phyloP scores from a whole-genome alignment of 768 basidiomycete genomes.

The Chalciporus chontae region DNA sequence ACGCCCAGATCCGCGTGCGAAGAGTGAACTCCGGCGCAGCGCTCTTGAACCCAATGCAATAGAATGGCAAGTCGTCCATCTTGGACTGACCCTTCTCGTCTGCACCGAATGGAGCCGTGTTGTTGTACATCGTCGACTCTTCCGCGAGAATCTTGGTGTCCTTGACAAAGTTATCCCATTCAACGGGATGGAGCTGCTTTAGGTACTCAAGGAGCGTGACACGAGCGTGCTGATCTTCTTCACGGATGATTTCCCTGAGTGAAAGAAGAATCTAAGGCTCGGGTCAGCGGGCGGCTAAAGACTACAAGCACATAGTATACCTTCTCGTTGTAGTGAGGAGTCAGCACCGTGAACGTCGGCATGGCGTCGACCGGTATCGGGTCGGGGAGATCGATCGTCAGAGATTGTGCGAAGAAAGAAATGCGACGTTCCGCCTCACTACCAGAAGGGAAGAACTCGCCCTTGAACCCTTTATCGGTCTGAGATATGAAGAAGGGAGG shows the following conservation, averaged over 20 bases:
- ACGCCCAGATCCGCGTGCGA: conserved; percentile 99
- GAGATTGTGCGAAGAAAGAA: conserved; percentile 97
- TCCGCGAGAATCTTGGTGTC: conserved; percentile 99
- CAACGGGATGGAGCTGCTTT: conserved; percentile 95
- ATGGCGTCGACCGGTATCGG: conserved; percentile 97
- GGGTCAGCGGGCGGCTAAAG: conserved; percentile 1
- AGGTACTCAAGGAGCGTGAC: conserved; percentile 97
- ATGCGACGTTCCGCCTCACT: conserved; percentile 97
- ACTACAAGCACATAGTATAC: conserved; percentile 34
- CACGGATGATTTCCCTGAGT: conserved; percentile 95
- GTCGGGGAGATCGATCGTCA: conserved; percentile 92
- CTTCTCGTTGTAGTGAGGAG: conserved; percentile 99
- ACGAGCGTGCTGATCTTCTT: conserved; percentile 95
- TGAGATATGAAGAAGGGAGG: conserved; percentile 99
- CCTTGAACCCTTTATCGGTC: conserved; percentile 79
- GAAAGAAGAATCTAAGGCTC: conserved; percentile 81
- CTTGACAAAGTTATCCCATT: conserved; percentile 99
- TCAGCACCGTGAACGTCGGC: conserved; percentile 98
- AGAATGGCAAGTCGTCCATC: conserved; percentile 92
- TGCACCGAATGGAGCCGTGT: conserved; percentile 64
- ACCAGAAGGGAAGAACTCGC: conserved; percentile 89
- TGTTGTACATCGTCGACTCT: conserved; percentile 85
- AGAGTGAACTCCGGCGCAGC: conserved; percentile 98
- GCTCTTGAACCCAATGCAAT: conserved; percentile 98
- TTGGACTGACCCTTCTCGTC: conserved; percentile 84